These are phyloP conservation scores for Fusarium azukiicola DNA, from an alignment of 2,329 filamentous ascomycete species.

Conservation along the genomic window DNA sequence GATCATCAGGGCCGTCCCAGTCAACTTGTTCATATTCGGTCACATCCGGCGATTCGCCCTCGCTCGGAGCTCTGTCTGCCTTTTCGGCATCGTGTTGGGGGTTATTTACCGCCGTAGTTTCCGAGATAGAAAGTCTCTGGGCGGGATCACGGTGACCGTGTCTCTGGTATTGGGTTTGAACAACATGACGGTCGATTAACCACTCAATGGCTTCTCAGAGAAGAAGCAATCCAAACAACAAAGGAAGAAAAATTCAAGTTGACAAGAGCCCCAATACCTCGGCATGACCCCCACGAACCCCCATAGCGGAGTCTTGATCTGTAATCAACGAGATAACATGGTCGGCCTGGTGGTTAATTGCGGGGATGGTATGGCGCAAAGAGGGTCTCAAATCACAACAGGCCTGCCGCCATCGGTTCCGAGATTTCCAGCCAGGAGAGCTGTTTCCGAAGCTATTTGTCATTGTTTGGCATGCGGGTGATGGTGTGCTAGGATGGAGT, in stretches of 20 bases:
- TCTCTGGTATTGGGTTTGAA: not conserved
- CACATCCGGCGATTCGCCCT: slow-evolving; percentile 1
- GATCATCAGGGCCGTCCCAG: slow-evolving; percentile 39
- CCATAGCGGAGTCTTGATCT: slow-evolving; percentile 18
- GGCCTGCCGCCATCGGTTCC: slow-evolving; percentile 20
- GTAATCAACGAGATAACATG: slow-evolving; percentile 20
- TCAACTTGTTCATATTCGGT: slow-evolving; percentile 16
- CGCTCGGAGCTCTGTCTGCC: not conserved
- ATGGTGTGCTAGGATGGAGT: not conserved
- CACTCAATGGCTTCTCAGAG: not conserved
- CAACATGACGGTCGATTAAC: not conserved
- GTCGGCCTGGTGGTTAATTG: slow-evolving; percentile 10
- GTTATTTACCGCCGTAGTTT: not conserved
- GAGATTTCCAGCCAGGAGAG: not conserved
- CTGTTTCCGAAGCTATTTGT: slow-evolving; percentile 14
- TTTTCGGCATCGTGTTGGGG: slow-evolving; percentile 11
- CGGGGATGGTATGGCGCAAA: slow-evolving; percentile 28
- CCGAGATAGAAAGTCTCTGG: not conserved
- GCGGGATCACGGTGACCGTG: not conserved
- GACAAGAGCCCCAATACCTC: not conserved
- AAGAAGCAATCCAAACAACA: not conserved
- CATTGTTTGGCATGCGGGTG: not conserved
- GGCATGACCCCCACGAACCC: slow-evolving; percentile 9
- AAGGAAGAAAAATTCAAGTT: not conserved
- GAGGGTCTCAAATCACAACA: slow-evolving; percentile 26